These are phyloP conservation scores for Sclerospora graminicola DNA, from an alignment of 352 stramenopile genomes.

Conservation along the genomic window DNA sequence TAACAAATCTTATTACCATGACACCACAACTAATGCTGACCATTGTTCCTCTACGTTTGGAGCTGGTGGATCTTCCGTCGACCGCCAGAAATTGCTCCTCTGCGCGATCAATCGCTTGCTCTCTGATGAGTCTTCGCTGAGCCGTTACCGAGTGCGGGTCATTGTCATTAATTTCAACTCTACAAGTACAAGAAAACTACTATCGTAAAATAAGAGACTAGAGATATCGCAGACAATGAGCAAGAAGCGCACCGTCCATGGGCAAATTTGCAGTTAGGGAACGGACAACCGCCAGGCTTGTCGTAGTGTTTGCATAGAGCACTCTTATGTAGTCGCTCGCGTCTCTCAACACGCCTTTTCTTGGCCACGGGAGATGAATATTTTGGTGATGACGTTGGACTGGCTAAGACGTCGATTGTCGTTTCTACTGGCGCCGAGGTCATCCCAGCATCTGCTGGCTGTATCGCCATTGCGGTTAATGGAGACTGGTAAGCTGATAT, in stretches of 20 bases:
- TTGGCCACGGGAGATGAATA: conserved; percentile 23
- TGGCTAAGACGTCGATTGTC: neutral
- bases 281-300: conserved; percentile 73
- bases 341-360: conserved; percentile 53
- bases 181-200: conserved; percentile 6
- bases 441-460: neutral
- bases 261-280: conserved; percentile 75
- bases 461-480: neutral
- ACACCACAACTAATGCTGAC: conserved; percentile 13
- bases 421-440: conserved; percentile 1
- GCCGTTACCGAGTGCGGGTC: conserved; percentile 46
- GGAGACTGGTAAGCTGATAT: no score
- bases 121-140: conserved; percentile 71
- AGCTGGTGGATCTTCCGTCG: conserved; percentile 22
- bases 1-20: no score
- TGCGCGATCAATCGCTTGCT: conserved; percentile 50
- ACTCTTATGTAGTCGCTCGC: conserved; percentile 63
- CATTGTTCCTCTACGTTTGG: conserved; percentile 60
- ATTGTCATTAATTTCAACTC: conserved; percentile 45
- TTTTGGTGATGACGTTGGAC: neutral
- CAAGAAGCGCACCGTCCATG: conserved; percentile 38
- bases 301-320: conserved; percentile 82
- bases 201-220: neutral
- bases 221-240: neutral
- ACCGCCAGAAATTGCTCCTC: conserved; percentile 54